phyloP scores from a whole-genome alignment of 116 monocot species.

The Papilionanthe hybrid region DNA sequence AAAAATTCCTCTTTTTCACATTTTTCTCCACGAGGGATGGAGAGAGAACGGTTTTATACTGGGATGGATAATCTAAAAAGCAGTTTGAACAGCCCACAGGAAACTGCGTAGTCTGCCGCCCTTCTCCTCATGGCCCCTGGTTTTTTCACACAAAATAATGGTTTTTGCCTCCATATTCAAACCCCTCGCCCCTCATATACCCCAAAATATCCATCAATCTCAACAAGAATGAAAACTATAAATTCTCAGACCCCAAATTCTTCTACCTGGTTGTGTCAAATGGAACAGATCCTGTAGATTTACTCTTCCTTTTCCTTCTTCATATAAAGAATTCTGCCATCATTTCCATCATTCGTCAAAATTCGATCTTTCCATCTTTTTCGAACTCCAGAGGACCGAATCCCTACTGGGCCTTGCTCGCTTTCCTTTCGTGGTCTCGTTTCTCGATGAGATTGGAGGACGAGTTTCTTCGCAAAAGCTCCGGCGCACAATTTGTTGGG shows the following conservation, averaged over 20 bases:
- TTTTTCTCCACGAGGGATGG: too few species aligned
- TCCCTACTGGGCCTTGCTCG: not conserved
- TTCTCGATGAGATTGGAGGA: conserved; percentile 10
- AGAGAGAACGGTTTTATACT: too few species aligned
- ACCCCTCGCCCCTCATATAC: not conserved
- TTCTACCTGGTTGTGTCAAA: not conserved
- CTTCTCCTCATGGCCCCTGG: not conserved
- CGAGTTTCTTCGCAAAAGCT: not conserved
- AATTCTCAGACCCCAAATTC: not conserved
- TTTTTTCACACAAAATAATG: not conserved
- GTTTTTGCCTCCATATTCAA: too few species aligned
- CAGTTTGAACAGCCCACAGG: conserved; percentile 9
- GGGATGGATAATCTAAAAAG: not conserved
- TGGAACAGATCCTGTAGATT: not conserved
- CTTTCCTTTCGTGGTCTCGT: not conserved
- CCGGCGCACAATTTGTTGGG: not conserved
- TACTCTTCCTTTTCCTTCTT: not conserved
- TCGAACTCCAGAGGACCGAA: too few species aligned
- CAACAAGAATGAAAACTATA: not conserved
- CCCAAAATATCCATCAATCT: not conserved
- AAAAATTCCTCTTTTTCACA: too few species aligned
- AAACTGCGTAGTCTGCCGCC: not conserved
- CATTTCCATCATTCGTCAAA: not conserved
- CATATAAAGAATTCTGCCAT: not conserved
- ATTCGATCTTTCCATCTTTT: not conserved